Base-by-base conservation (phyloP, 2,329 filamentous ascomycete species). In the Fusarium xylarioides region DNA sequence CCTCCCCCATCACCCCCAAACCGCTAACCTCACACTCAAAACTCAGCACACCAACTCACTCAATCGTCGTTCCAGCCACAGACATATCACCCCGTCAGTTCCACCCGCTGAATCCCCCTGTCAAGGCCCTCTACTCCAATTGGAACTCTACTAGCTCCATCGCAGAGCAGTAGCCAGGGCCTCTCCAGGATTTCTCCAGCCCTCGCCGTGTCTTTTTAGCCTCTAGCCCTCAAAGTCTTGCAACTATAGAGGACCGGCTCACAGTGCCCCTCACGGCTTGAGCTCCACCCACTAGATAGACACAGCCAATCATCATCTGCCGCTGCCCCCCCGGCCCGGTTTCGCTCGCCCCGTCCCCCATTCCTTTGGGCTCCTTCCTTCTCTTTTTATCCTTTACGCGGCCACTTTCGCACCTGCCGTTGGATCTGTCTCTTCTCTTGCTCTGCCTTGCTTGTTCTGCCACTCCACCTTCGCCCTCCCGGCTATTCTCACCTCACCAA, bases 221-320 rank as follows among this genome's bases (percentile, higher is more conserved):
- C 52, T 69, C 64, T 42, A 32, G 54, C 35, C 34, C 55, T 54
- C 50, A 47, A 53, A 70, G 32, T 30, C 19, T 52, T 55, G 49
- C 37, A 32, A 35, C 53, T 35, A 16, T 30, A 68, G 47, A 78
- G 71, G 76, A 76, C 76, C 73, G 58, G 56, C 55, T 71, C 76
- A 77, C 76, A 77, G 76, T 77, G 76, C 46, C 55, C 53, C 59
- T 55, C 56, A 74, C 76, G 74, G 74, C 56, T 50, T 50, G 15
- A 14, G 52, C 37, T 18, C 73, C 62, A 68, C 61, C 43, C 43
- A n/a, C 46, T 44, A 23, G n/a, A 47, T 28, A 9, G 7, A 37
- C 8, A 40, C 37, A 21, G 2, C 72, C 66, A 75, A 69, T 75
- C 58, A 73, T 32, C 18, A n/a, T 23, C 30, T 30, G 32, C 30